Evolutionary conservation across 129 eudicot species (phyloP).

Genomic region (Pseudognaphalium luteoalbum): DNA sequence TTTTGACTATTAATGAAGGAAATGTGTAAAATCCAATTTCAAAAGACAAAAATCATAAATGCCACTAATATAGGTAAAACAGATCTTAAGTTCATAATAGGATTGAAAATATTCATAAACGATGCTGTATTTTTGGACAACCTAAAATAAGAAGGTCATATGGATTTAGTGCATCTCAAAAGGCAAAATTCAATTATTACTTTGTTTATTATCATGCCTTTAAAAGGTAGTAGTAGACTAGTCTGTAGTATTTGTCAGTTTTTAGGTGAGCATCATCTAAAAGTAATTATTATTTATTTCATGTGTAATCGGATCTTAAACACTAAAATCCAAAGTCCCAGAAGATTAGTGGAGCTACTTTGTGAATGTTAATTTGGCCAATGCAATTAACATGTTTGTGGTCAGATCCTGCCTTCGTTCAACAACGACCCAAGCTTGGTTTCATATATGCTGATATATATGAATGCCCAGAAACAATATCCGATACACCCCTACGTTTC

Average conservation of each 20-base stretch:
- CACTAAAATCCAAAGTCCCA: neutral
- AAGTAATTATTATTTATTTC: neutral
- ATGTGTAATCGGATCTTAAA: neutral
- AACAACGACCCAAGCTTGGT: constrained; percentile 44
- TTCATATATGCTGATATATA: constrained; percentile 75
- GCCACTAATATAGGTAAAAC: neutral
- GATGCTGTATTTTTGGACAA: constrained; percentile 4
- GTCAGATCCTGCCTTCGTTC: constrained; percentile 46
- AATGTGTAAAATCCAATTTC: no score
- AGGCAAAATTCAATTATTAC: neutral
- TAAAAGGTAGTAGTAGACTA: neutral
- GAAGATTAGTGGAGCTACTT: neutral
- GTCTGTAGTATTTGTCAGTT: neutral
- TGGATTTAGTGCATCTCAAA: neutral
- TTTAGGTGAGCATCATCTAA: neutral
- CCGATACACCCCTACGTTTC: constrained; percentile 70
- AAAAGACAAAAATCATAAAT: neutral
- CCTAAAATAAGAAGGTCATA: neutral
- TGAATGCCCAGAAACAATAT: constrained; percentile 75
- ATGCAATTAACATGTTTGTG: constrained; percentile 47
- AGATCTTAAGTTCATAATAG: neutral
- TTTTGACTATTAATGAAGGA: no score
- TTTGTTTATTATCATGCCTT: neutral
- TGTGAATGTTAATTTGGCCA: neutral
- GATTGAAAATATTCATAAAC: neutral